Conservation (phyloP, 768 basidiomycete genomes). For the Hortiboletus flavorubellus region DNA sequence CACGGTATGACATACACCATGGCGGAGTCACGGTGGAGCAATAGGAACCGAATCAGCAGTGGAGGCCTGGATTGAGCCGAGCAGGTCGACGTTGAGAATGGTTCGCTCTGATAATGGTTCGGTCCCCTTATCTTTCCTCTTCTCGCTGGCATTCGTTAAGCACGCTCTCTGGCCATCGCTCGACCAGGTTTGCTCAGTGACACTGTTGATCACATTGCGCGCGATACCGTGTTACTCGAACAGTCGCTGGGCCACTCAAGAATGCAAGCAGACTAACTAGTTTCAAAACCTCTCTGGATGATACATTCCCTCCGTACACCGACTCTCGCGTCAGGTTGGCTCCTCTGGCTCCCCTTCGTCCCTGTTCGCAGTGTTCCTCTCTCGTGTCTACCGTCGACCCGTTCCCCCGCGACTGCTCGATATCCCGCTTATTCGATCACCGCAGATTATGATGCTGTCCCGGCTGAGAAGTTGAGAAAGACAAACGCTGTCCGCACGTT, state of each 20-base stretch:
- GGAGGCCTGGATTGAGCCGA: background rate
- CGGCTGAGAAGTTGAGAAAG: constrained; percentile 55
- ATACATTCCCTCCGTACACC: constrained; percentile 21
- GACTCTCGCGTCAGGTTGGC: background rate
- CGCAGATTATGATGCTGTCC: constrained; percentile 81
- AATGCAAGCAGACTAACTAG: background rate
- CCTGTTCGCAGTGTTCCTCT: constrained; percentile 1
- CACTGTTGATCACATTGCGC: background rate
- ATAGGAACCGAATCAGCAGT: background rate
- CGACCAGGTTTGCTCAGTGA: background rate
- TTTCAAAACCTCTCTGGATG: background rate
- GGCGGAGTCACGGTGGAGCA: too few relatives aligned
- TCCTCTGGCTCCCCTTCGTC: constrained; percentile 14
- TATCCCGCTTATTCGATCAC: constrained; percentile 58
- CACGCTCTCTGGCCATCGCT: background rate
- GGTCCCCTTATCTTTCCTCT: background rate
- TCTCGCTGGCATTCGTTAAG: background rate
- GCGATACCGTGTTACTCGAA: constrained; percentile 6
- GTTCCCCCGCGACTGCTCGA: constrained; percentile 13
- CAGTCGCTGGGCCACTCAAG: background rate
- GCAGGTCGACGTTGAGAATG: too few relatives aligned
- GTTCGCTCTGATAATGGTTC: background rate
- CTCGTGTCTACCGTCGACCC: background rate
- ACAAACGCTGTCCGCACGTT: constrained; percentile 79
- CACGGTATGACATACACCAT: background rate